These are phyloP conservation scores for Melampsora larici-populina DNA, from an alignment of 1,284 basidiomycete genomes.

Conservation along the genomic window DNA sequence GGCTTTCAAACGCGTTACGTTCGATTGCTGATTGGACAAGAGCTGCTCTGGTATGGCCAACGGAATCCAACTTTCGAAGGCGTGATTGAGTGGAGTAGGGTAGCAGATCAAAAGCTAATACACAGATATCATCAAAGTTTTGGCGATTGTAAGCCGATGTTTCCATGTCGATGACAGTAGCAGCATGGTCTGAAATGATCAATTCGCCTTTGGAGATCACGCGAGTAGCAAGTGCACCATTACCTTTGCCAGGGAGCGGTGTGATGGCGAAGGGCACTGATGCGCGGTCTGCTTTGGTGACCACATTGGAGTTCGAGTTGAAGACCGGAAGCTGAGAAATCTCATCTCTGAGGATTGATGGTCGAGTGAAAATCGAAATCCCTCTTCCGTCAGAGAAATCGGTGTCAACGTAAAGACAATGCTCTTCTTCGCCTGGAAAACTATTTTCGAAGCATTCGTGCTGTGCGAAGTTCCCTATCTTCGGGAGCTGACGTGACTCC, in stretches of 20 bases:
- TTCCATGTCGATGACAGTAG: background rate
- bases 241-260: background rate
- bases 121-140: background rate
- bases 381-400: background rate
- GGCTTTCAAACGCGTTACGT: background rate
- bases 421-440: background rate
- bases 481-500: no score
- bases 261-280: background rate
- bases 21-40: background rate
- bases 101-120: background rate
- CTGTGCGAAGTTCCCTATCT: background rate
- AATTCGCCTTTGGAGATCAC: background rate
- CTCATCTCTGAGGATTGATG: background rate
- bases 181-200: constrained; percentile 1
- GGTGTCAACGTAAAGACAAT: background rate
- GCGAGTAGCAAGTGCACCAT: background rate
- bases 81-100: background rate
- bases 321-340: background rate
- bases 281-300: constrained; percentile 1
- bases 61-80: background rate
- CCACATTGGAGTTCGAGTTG: background rate
- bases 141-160: background rate
- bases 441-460: background rate
- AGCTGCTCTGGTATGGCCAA: background rate
- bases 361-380: background rate